Percentiles rank a stretch among this genome's conserved stretches.
These are phyloP conservation scores for Hydrangea macrophylla DNA, from an alignment of 148 eudicot genomes.

Conservation along the genomic window DNA sequence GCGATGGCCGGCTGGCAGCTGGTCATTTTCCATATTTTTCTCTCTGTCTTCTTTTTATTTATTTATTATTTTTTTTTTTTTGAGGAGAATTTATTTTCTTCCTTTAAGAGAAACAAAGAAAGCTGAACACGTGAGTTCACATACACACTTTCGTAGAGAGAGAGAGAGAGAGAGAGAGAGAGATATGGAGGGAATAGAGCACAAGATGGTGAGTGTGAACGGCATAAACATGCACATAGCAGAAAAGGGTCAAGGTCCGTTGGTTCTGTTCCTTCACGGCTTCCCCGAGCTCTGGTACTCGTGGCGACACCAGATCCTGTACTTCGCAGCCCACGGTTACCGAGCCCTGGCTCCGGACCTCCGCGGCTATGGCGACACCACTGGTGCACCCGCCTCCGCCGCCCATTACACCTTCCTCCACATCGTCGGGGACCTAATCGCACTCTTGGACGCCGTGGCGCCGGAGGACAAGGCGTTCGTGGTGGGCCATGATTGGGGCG, in stretches of 20 bases:
- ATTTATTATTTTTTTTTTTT: too few species aligned
- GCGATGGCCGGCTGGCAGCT: too few species aligned
- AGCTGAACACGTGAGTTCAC: too few species aligned
- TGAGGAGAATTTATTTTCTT: too few species aligned
- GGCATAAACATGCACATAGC: constrained; percentile 55
- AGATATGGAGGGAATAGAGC: constrained; percentile 45
- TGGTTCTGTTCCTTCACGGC: constrained; percentile 49
- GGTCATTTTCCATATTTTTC: too few species aligned
- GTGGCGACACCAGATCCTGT: constrained; percentile 52
- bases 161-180: background rate
- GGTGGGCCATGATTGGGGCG: constrained; percentile 35
- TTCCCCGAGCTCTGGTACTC: constrained; percentile 73
- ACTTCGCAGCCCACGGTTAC: constrained; percentile 47
- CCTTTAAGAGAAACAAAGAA: too few species aligned
- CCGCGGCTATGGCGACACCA: constrained; percentile 51
- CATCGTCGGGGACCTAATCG: constrained; percentile 27
- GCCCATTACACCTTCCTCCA: constrained; percentile 26
- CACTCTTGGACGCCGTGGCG: constrained; percentile 22
- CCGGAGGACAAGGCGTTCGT: constrained; percentile 31
- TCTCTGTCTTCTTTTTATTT: too few species aligned
- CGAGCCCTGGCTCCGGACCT: constrained; percentile 62
- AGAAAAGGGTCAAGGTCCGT: constrained; percentile 43
- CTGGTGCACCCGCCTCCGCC: constrained; percentile 23
- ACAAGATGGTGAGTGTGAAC: constrained; percentile 34
- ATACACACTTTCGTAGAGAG: too few species aligned